phyloP scores from a whole-genome alignment of 768 basidiomycete genomes.

The Termitomyces sp. region DNA sequence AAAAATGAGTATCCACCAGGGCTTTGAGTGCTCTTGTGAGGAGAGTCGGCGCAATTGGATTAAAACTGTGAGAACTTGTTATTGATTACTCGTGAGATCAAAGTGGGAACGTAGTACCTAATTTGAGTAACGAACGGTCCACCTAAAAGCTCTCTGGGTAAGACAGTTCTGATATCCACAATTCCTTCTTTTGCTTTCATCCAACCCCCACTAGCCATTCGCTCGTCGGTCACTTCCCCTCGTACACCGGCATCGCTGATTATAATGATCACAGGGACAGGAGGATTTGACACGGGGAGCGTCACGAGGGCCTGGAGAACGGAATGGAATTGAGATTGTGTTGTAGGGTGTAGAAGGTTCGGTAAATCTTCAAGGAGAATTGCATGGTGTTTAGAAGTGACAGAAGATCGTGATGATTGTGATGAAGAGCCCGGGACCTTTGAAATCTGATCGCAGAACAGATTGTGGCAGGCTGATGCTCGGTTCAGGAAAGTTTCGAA shows the following conservation, averaged over 20 bases:
- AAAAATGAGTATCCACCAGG: conserved; percentile 49
- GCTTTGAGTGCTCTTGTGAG: conserved; percentile 74
- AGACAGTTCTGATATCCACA: conserved; percentile 66
- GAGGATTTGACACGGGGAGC: conserved; percentile 28
- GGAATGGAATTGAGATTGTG: conserved; percentile 70
- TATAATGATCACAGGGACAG: conserved; percentile 75
- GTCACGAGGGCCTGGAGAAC: conserved; percentile 57
- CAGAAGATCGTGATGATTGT: conserved; percentile 11
- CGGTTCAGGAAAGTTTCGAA: conserved; percentile 75
- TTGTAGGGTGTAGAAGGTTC: conserved; percentile 75
- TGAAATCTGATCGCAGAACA: conserved; percentile 34
- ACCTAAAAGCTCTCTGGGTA: conserved; percentile 66
- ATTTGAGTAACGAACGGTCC: conserved; percentile 80
- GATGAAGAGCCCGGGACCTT: conserved; percentile 8
- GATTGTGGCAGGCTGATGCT: conserved; percentile 54
- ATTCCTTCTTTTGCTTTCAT: conserved; percentile 43
- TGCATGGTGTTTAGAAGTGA: conserved; percentile 42
- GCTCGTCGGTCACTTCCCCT: conserved; percentile 59
- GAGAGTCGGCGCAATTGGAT: conserved; percentile 86
- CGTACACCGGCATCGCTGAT: conserved; percentile 80
- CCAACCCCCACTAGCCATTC: conserved; percentile 40
- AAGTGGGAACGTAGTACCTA: conserved; percentile 38
- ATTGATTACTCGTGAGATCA: conserved; percentile 2
- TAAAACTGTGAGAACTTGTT: conserved; percentile 56
- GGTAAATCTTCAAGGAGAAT: conserved; percentile 90